Evolutionary conservation across 306 rosid genomes (phyloP), one percentile per base, ranked within the genome.

Genomic region (Cucurbita moschata): DNA sequence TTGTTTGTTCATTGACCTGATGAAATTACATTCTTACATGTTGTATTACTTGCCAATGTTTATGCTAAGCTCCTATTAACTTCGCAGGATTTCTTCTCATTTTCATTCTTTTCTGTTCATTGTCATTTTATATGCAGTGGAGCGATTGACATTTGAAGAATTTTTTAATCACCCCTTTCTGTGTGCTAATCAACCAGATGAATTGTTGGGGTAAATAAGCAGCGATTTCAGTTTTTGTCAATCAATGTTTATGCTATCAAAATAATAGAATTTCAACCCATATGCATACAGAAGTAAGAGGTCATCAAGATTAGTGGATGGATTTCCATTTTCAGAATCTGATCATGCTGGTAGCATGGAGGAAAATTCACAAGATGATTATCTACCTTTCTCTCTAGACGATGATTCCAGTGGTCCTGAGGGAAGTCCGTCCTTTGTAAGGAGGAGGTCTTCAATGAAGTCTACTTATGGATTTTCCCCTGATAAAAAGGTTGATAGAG

Each of bases 101-200:
- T 80, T 68, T 30, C n/a, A 7, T 46, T 21, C 64, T 21, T n/a
- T 8, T 71, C 38, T 19, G 66, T 75, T 18, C 44, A 70, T 76
- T 60, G 12, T 77, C 64, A 77, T 70, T 85, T 77, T 76, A 81
- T 75, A 75, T 84, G 44, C 88, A 95, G 99, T 91, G 86, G 99
- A 95, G 79, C 85, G 99, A 60, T 81, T 95, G 75, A 89, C 99
- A 44, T 91, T 91, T 69, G 97, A 91, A 82, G 97, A 95, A 80
- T 95, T 89, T 81, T 91, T 95, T 80, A 89, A 87, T 76, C 99
- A 95, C 70, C 87, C 89, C 50, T 91, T 85, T 69, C 86, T 95
- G 74, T 79, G 82, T 67, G 87, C 71, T 52, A 82, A 77, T 84
- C 88, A 79, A 76, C 82, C 80, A 14, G 84, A 82, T 75, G 92